Evolutionary conservation across 257 asterid genomes (phyloP).

Genomic region (Plantago elongata): DNA sequence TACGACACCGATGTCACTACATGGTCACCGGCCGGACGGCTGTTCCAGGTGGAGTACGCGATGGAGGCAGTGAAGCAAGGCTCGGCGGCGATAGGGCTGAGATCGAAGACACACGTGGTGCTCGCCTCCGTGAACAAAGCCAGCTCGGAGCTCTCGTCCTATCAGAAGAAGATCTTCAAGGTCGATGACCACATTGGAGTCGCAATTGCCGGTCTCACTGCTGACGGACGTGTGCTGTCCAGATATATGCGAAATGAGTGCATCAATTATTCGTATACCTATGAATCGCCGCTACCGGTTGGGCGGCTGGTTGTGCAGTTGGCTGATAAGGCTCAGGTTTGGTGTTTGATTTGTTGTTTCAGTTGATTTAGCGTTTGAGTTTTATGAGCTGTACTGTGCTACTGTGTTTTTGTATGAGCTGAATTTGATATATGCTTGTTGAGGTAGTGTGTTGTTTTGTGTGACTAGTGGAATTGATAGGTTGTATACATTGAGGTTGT

Average conservation of each 20-base stretch:
- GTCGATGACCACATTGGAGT: constrained; percentile 98
- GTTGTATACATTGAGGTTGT: background rate
- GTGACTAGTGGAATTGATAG: background rate
- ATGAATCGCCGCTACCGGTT: constrained; percentile 83
- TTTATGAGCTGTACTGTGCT: background rate
- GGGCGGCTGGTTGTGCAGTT: constrained; percentile 98
- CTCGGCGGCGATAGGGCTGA: constrained; percentile 93
- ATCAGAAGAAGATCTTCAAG: constrained; percentile 99
- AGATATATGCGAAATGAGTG: constrained; percentile 95
- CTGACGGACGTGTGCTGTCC: constrained; percentile 95
- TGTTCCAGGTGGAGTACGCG: constrained; percentile 96
- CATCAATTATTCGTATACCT: constrained; percentile 73
- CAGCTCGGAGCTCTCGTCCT: constrained; percentile 89
- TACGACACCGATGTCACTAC: constrained; percentile 98
- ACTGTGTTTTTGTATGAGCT: too few relatives aligned
- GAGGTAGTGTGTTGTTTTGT: background rate
- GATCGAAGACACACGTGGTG: constrained; percentile 94
- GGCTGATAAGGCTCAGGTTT: constrained; percentile 99
- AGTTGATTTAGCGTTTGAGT: background rate
- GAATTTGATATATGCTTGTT: too few relatives aligned
- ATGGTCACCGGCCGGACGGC: constrained; percentile 98
- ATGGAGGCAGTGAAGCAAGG: constrained; percentile 99
- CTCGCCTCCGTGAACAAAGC: constrained; percentile 88
- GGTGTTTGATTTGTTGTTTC: constrained; percentile 16
- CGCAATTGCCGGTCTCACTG: constrained; percentile 96